Base-by-base conservation (phyloP, 2,329 filamentous ascomycete genomes). In the Chrysoporthe austroafricana region DNA sequence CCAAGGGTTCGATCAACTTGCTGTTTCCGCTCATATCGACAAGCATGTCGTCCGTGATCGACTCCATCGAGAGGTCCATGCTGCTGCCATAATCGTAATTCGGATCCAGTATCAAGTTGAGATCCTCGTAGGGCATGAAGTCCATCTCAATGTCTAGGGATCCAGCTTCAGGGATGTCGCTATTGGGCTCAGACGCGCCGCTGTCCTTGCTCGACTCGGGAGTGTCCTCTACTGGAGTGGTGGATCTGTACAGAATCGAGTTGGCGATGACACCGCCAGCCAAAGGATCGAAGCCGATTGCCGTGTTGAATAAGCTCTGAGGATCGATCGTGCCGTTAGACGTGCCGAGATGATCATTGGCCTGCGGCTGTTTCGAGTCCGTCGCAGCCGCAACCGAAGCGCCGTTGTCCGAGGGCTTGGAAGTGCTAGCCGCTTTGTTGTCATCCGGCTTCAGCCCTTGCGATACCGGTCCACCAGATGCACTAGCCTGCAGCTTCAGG, bases 121-220 rank as follows among this genome's bases (percentile, higher is more conserved):
- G 60, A 32, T 66, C 68, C 11, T 67, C 66, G 13, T 62, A 62
- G 18, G 66, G 44, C 57, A 84, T 83, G 2, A 84, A 88, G 59
- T 79, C 77, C 39, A 85, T 73, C 43, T 83, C 84, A 62, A 88
- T 83, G 56, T 89, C 86, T 16, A 88, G 78, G 18, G 78, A 75
- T 3, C 83, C 80, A 5, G 80, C 81, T 66, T 90, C 88, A 2
- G 86, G 83, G 21, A 89, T 84, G 71, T 90, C 88, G 73, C 86
- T 89, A 69, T 84, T 89, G 11, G 86, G 85, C 72, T 90, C 87
- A 52, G 87, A 88, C 9, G 80, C 76, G 4, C 85, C 83, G 71
- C 83, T 84, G 66, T 90, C 87, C 74, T 89, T 88, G 76, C 82
- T 86, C 2, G 87, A 90, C 71, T 89, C 88, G 0, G 88, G 88